Base-by-base conservation (phyloP, 306 rosid species). In the Citrullus mucosospermus region DNA sequence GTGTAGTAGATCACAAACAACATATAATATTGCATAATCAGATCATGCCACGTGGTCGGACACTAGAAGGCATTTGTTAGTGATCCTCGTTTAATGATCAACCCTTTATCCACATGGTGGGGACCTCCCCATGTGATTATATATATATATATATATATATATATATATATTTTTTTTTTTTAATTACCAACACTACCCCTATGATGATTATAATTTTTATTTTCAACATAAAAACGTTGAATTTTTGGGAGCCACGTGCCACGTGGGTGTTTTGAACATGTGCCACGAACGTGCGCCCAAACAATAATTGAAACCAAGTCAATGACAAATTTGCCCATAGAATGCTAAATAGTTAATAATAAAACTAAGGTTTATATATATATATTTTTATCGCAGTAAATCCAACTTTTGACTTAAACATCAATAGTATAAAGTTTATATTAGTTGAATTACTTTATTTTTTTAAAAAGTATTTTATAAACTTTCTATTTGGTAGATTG, bases 51-150 rank as follows among this genome's bases (percentile, higher is more conserved):
- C 77, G 60, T 73, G 77, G 61, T 32, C 7, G 57, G 77, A 71
- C 75, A 10, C 9, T n/a, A 17, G 6, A 66, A 39, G 7, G 3
- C 68, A 66, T 46, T 22, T 70, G 6, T 22, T 22, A 32, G 12
- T 38, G 54, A 41, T 43, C 4, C 54, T 68, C 8, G 54, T 39
- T 68, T 68, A 25, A 51, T 70, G 76, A 44, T 44, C 77, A 15
- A 39, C 6, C 32, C 5, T 41, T 41, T 8, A 17, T 20, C 11
- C 55, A 71, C 78, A 34, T 74, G 78, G 78, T 53, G 62, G 78
- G 78, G 78, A 15, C 78, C 62, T 32, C 41, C 62, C 78, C 62
- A 74, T 53, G 78, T 74, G 78, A 74, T 53, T 15, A 51, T 74
- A 51, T 48, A 48, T 48, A 22, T 22, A 22, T 22, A 22, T 22